Evolutionary conservation across 2,329 filamentous ascomycete species (phyloP).

Genomic region (Fusarium zealandicum): DNA sequence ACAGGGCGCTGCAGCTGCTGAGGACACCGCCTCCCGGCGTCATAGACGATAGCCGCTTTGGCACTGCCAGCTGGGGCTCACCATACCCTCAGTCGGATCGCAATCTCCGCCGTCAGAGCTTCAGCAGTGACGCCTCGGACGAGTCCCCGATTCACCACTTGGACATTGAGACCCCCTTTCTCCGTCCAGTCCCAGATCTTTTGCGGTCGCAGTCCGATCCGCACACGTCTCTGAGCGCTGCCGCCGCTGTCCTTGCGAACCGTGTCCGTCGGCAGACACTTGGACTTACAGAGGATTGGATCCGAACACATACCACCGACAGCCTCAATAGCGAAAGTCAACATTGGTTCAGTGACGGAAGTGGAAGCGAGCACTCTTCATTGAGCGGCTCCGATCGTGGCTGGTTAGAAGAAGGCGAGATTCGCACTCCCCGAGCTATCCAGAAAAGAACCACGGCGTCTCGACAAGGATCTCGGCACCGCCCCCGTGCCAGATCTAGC

Average conservation of each 20-base stretch:
- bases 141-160: slow-evolving; percentile 68
- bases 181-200: slow-evolving; percentile 62
- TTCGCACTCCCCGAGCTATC: slow-evolving; percentile 56
- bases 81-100: slow-evolving; percentile 77
- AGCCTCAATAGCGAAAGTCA: slow-evolving; percentile 71
- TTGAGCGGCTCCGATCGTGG: slow-evolving; percentile 69
- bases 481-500: slow-evolving; percentile 59
- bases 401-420: slow-evolving; percentile 59
- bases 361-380: slow-evolving; percentile 78
- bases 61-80: slow-evolving; percentile 89
- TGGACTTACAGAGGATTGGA: slow-evolving; percentile 84
- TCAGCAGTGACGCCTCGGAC: slow-evolving; percentile 66
- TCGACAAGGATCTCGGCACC: slow-evolving; percentile 47
- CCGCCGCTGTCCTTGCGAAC: slow-evolving; percentile 69
- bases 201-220: slow-evolving; percentile 43
- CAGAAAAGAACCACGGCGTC: slow-evolving; percentile 35
- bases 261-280: slow-evolving; percentile 64
- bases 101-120: slow-evolving; percentile 59
- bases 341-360: slow-evolving; percentile 81
- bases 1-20: slow-evolving; percentile 62
- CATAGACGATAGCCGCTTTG: slow-evolving; percentile 54
- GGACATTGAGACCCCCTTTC: slow-evolving; percentile 67
- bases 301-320: slow-evolving; percentile 80
- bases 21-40: slow-evolving; percentile 57
- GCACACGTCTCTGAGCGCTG: slow-evolving; percentile 55